Percentiles rank a stretch among this genome's conserved stretches.
Evolutionary conservation across 2,329 filamentous ascomycete genomes (phyloP).

Genomic region (Aschersonia sp.): DNA sequence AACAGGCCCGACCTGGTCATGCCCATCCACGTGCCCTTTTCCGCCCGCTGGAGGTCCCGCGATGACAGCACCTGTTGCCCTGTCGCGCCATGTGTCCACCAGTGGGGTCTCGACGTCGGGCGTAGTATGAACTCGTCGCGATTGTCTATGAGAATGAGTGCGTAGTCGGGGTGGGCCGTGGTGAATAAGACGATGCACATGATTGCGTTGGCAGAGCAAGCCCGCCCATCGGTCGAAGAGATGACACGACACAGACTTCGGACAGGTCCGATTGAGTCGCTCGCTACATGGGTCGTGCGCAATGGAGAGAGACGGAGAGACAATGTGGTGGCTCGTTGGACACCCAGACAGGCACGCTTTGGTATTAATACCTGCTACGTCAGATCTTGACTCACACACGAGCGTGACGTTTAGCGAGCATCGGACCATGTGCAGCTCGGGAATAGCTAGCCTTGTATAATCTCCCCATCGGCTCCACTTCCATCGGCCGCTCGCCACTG

Average conservation of each 20-base stretch:
- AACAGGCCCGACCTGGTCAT: slow-evolving; percentile 44
- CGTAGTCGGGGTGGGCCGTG: slow-evolving; percentile 61
- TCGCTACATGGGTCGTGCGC: too few relatives aligned
- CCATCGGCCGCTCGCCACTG: background rate
- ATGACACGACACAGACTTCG: too few relatives aligned
- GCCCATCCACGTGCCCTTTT: slow-evolving; percentile 53
- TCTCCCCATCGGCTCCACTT: background rate
- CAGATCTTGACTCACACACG: too few relatives aligned
- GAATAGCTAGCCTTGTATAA: background rate
- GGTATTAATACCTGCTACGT: too few relatives aligned
- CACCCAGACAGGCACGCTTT: too few relatives aligned
- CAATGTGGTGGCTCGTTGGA: too few relatives aligned
- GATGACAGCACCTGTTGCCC: slow-evolving; percentile 38
- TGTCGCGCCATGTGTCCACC: slow-evolving; percentile 38
- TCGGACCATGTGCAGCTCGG: too few relatives aligned
- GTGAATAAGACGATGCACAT: slow-evolving; percentile 73
- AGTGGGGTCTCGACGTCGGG: slow-evolving; percentile 48
- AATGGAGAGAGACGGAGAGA: too few relatives aligned
- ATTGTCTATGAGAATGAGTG: slow-evolving; percentile 64
- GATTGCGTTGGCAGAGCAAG: background rate
- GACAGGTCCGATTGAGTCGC: too few relatives aligned
- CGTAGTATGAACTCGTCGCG: slow-evolving; percentile 59
- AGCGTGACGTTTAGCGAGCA: too few relatives aligned
- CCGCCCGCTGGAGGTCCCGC: slow-evolving; percentile 44
- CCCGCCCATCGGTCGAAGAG: too few relatives aligned